These are phyloP conservation scores for Kwoniella shivajii DNA, from an alignment of 1,284 basidiomycete species.

Conservation along the genomic window DNA sequence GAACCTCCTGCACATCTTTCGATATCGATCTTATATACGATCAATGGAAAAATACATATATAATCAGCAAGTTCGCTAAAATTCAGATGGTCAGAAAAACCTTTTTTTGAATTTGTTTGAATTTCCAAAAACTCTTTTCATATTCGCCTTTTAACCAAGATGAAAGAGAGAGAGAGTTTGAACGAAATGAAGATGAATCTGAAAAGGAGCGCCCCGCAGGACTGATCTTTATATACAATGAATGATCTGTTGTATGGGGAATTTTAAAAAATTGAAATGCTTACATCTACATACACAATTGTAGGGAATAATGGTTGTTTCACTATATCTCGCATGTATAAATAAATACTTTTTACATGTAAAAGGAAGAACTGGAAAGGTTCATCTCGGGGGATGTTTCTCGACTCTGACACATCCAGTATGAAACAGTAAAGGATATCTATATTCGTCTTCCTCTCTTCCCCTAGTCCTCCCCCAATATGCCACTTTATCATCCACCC, in stretches of 20 bases:
- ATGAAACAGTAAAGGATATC: too few relatives aligned
- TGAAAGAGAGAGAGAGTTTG: slow-evolving; percentile 5
- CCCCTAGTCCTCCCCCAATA: slow-evolving; percentile 1
- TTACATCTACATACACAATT: slow-evolving; percentile 12
- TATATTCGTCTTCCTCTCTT: not conserved
- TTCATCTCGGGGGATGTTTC: too few relatives aligned
- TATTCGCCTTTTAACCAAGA: not conserved
- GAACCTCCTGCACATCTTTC: slow-evolving; percentile 12
- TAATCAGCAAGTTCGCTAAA: slow-evolving; percentile 15
- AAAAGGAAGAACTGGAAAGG: too few relatives aligned
- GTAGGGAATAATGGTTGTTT: too few relatives aligned
- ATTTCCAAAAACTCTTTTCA: too few relatives aligned
- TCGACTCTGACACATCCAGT: too few relatives aligned
- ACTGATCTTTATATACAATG: slow-evolving; percentile 15
- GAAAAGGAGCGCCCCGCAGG: slow-evolving; percentile 36
- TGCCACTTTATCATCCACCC: slow-evolving; percentile 44
- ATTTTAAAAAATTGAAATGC: slow-evolving; percentile 24
- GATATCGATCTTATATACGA: not conserved
- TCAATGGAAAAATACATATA: not conserved
- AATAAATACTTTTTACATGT: too few relatives aligned
- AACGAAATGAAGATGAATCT: too few relatives aligned
- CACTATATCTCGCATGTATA: not conserved
- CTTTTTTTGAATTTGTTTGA: not conserved
- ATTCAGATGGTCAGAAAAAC: slow-evolving; percentile 23
- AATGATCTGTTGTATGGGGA: slow-evolving; percentile 32